Percentiles rank a stretch among this genome's conserved stretches.
Conservation (phyloP, 139 green algal genomes). For the Ettlia oleoabundans region DNA sequence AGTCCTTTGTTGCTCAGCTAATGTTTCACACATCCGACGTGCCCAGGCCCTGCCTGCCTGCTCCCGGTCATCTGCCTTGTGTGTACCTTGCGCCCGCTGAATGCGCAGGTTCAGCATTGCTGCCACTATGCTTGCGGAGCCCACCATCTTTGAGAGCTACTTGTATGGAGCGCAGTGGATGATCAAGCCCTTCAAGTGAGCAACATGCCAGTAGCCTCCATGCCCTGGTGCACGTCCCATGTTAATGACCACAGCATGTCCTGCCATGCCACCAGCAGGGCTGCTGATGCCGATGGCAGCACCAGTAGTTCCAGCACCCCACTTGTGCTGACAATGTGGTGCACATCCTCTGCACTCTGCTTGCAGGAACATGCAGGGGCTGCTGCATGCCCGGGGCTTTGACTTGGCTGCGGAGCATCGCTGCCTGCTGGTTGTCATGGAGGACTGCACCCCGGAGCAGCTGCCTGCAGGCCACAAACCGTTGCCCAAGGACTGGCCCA, state of each 20-base stretch:
- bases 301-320: too few species aligned
- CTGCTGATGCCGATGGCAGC: too few species aligned
- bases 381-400: conserved; percentile 24
- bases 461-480: background rate
- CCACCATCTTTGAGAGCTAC: conserved; percentile 27
- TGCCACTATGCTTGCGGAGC: conserved; percentile 30
- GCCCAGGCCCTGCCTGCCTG: too few species aligned
- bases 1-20: too few species aligned
- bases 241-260: too few species aligned
- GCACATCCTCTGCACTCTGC: too few species aligned
- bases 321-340: too few species aligned
- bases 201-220: too few species aligned
- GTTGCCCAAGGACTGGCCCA: conserved; percentile 4
- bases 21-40: too few species aligned
- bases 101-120: conserved; percentile 33
- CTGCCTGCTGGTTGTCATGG: conserved; percentile 33
- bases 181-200: conserved; percentile 39
- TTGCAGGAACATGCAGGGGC: conserved; percentile 29
- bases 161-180: conserved; percentile 50
- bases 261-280: too few species aligned
- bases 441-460: conserved; percentile 2
- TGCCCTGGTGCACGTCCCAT: too few species aligned
- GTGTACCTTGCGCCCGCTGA: background rate
- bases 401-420: conserved; percentile 35
- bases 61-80: too few species aligned